These are phyloP conservation scores for Singerocomus rubriflavus DNA, from an alignment of 1,284 basidiomycete species.

Conservation along the genomic window DNA sequence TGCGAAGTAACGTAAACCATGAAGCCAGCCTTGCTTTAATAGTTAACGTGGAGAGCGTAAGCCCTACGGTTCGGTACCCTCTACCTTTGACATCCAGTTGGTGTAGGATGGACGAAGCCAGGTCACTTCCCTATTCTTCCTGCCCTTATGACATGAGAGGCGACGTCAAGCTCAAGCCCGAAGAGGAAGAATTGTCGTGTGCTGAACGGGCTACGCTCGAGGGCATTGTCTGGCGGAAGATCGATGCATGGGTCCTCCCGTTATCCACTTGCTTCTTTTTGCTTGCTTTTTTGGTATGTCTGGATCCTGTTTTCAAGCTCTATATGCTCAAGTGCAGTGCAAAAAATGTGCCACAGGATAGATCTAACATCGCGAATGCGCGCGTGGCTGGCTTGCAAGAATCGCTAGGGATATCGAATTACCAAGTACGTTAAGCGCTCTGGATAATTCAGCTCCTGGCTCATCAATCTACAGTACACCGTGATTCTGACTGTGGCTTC, in stretches of 20 bases:
- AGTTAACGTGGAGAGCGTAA: background rate
- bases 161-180: conserved; percentile 1
- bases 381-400: conserved; percentile 55
- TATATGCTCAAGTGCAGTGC: background rate
- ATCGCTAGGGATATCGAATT: conserved; percentile 48
- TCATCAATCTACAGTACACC: conserved; percentile 36
- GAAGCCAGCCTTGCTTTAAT: too few species aligned
- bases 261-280: conserved; percentile 49
- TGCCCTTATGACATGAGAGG: background rate
- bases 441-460: background rate
- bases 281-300: conserved; percentile 46
- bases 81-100: background rate
- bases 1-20: too few species aligned
- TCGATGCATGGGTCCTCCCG: conserved; percentile 49
- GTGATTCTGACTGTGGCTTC: conserved; percentile 53
- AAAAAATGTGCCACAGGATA: conserved; percentile 17
- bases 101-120: background rate
- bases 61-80: background rate
- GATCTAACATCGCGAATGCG: conserved; percentile 58
- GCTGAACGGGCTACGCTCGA: conserved; percentile 25
- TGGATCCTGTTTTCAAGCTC: background rate
- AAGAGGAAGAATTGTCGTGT: conserved; percentile 6
- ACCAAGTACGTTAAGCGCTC: conserved; percentile 33
- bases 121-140: background rate
- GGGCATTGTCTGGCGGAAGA: conserved; percentile 43